phyloP scores from a whole-genome alignment of 371 early-diverging fungal genomes.

The Syncephalis plumigaleata region DNA sequence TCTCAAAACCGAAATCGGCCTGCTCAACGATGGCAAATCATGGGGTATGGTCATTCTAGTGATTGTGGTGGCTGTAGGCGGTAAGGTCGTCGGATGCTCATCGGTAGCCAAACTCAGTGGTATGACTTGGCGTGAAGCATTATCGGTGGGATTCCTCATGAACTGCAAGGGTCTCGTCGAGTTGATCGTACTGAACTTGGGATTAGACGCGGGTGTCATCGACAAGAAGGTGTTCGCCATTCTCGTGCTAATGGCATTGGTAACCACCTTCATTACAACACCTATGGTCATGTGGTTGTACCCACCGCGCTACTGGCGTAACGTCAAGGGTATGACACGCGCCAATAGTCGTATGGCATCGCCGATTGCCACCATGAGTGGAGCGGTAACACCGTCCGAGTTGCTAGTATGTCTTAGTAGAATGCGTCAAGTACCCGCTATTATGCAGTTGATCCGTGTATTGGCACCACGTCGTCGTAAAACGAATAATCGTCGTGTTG shows the following conservation, averaged over 20 bases:
- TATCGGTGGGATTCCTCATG: slow-evolving; percentile 82
- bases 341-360: not conserved
- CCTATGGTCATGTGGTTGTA: slow-evolving; percentile 38
- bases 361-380: too few relatives aligned
- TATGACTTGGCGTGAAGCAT: slow-evolving; percentile 62
- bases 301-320: slow-evolving; percentile 25
- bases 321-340: not conserved
- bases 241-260: slow-evolving; percentile 74
- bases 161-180: slow-evolving; percentile 91
- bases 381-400: not conserved
- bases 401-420: slow-evolving; percentile 43
- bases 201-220: slow-evolving; percentile 68
- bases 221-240: slow-evolving; percentile 58
- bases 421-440: slow-evolving; percentile 42
- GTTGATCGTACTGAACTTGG: slow-evolving; percentile 84
- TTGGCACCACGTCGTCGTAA: slow-evolving; percentile 9
- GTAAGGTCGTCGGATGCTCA: slow-evolving; percentile 80
- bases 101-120: slow-evolving; percentile 43
- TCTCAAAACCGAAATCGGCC: slow-evolving; percentile 67
- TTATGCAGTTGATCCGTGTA: slow-evolving; percentile 50
- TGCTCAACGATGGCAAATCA: slow-evolving; percentile 39
- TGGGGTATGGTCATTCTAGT: slow-evolving; percentile 71
- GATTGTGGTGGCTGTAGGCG: slow-evolving; percentile 57
- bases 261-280: slow-evolving; percentile 63
- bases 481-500: not conserved